Evolutionary conservation across 805 yeast genomes (phyloP).

Genomic region (Cyberlindnera euphorbiiphila): DNA sequence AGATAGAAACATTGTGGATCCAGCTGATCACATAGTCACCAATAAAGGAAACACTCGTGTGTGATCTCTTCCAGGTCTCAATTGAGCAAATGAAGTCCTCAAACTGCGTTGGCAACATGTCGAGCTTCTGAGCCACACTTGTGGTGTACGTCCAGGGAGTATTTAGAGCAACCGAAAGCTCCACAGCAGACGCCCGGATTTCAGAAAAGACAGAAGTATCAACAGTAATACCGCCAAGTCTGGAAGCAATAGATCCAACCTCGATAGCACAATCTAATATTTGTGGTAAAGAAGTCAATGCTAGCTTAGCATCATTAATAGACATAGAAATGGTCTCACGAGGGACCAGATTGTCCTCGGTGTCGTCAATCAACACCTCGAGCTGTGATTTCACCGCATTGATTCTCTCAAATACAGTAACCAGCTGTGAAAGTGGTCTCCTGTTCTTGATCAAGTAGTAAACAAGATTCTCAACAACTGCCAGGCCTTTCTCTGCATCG

Average conservation of each 20-base stretch:
- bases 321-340: constrained; percentile 11
- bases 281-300: constrained; percentile 33
- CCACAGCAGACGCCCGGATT: constrained; percentile 10
- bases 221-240: constrained; percentile 11
- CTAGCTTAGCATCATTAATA: constrained; percentile 12
- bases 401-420: constrained; percentile 21
- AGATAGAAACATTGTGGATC: constrained; percentile 28
- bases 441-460: constrained; percentile 53
- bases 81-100: constrained; percentile 29
- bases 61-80: constrained; percentile 32
- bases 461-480: constrained; percentile 68
- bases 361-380: constrained; percentile 21
- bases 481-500: constrained; percentile 73
- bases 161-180: constrained; percentile 14
- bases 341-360: constrained; percentile 21
- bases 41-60: constrained; percentile 39
- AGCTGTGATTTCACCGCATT: constrained; percentile 20
- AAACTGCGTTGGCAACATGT: constrained; percentile 15
- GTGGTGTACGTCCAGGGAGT: constrained; percentile 20
- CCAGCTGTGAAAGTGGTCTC: constrained; percentile 37
- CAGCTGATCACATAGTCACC: constrained; percentile 46
- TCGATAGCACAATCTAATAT: constrained; percentile 31
- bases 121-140: constrained; percentile 23
- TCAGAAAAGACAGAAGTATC: constrained; percentile 22
- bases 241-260: constrained; percentile 19